Base-by-base conservation (phyloP, 192 early-diverging fungal species). In the Backusella parvicylindrica region DNA sequence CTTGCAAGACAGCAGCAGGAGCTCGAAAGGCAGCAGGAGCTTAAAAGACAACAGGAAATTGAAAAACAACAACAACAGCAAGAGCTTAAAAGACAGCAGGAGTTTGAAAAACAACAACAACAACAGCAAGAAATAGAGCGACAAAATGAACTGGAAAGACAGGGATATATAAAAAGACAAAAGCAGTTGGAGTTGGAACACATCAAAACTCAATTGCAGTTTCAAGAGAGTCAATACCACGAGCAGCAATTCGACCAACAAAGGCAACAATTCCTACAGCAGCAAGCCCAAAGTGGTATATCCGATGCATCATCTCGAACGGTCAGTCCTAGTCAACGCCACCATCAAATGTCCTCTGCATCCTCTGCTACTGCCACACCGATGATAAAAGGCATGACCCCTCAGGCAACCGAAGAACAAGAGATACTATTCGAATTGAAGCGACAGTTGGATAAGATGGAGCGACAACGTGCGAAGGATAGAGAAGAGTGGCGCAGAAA, bases 401-500 rank as follows among this genome's bases (percentile, higher is more conserved):
- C 50, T 2, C 37, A 38, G 4, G 37, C 37, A 11, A 21, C n/a
- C 7, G 23, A 60, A 12, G 53, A 60, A 60, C 23, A 60, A 3
- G 53, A 60, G 11, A 60, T 60, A 2, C 53, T 60, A 2, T 26
- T 7, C 13, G 53, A 60, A 8, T 23, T 60, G 11, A 60, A 26
- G 28, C 21, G 53, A 13, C 53, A 60, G 11, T 12, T 60, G 9
- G 53, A 77, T 47, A 74, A 82, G 31, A 81, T 83, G 73, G 83
- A 79, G 50, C 68, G 68, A 49, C 84, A 74, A 31, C 75, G 36
- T 30, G 73, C 73, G 60, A 84, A 67, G 23, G 74, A 37, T 31
- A 30, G 64, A 47, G 37, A 35, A 40, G 37, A 60, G 49, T 49
- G 53, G 6, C 28, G 64, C 16, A n/a, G 64, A 18, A 66, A 66